These are phyloP conservation scores for Meyerozyma smithsonii DNA, from an alignment of 1,139 yeast species.

Conservation along the genomic window DNA sequence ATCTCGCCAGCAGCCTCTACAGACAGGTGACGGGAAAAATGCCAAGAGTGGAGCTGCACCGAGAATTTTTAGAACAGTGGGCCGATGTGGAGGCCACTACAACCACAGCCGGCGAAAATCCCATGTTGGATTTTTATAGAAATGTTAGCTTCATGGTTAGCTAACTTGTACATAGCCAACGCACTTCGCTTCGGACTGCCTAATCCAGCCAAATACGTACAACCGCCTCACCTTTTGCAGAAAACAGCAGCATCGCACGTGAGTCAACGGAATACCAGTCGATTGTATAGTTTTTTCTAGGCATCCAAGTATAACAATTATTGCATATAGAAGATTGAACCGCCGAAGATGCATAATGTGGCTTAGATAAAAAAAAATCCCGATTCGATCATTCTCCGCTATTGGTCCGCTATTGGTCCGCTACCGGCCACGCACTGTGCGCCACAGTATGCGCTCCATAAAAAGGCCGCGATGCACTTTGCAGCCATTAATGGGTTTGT, in stretches of 20 bases:
- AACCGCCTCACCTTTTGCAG: too few relatives aligned
- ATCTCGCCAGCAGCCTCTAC: constrained; percentile 57
- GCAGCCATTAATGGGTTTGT: constrained; percentile 9
- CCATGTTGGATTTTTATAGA: constrained; percentile 75
- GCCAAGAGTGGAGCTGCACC: constrained; percentile 53
- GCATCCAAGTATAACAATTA: too few relatives aligned
- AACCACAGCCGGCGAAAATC: constrained; percentile 77
- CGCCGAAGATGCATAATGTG: too few relatives aligned
- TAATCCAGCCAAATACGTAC: too few relatives aligned
- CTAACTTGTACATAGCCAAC: constrained; percentile 10
- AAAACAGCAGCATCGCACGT: not conserved
- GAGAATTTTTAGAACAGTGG: constrained; percentile 66
- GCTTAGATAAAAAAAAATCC: too few relatives aligned
- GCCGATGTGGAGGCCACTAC: constrained; percentile 65
- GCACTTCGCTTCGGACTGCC: too few relatives aligned
- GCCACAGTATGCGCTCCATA: not conserved
- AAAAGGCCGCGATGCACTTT: not conserved
- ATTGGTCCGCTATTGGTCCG: too few relatives aligned
- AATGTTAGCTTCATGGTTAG: constrained; percentile 73
- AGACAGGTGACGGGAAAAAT: constrained; percentile 60
- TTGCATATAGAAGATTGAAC: too few relatives aligned
- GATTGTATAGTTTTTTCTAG: too few relatives aligned
- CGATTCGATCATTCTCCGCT: too few relatives aligned
- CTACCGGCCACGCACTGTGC: not conserved
- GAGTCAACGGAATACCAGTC: not conserved